Evolutionary conservation across 2,329 filamentous ascomycete species (phyloP).

Genomic region (Elsinoe arachidis): DNA sequence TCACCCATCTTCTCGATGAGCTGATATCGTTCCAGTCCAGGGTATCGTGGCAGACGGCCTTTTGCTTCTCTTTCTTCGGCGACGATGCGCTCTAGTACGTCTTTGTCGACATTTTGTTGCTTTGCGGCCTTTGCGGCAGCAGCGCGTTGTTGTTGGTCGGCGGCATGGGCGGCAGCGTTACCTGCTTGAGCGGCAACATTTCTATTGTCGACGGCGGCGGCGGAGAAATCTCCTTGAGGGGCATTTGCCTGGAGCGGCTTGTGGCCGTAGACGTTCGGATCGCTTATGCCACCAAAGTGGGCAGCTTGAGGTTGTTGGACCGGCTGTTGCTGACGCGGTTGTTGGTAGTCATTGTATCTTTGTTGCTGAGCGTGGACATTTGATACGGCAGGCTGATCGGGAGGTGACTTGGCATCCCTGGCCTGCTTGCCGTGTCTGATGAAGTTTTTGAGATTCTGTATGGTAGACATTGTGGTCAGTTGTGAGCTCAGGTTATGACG

Average conservation of each 20-base stretch:
- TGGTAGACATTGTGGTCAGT: slow-evolving; percentile 51
- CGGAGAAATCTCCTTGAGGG: slow-evolving; percentile 52
- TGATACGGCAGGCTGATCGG: slow-evolving; percentile 54
- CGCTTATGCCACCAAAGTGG: slow-evolving; percentile 39
- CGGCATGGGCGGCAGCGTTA: slow-evolving; percentile 54
- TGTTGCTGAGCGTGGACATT: slow-evolving; percentile 57
- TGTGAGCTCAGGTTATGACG: not conserved
- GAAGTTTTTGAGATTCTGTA: slow-evolving; percentile 97
- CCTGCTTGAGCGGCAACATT: slow-evolving; percentile 62
- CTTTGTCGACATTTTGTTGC: slow-evolving; percentile 45
- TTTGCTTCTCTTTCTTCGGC: slow-evolving; percentile 84
- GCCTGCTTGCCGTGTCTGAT: slow-evolving; percentile 97
- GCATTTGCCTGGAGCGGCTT: slow-evolving; percentile 42
- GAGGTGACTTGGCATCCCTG: slow-evolving; percentile 53
- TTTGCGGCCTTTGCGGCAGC: slow-evolving; percentile 28
- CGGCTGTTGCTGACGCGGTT: slow-evolving; percentile 26
- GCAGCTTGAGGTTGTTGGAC: slow-evolving; percentile 45
- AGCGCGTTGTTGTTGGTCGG: slow-evolving; percentile 53
- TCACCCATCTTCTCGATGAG: slow-evolving; percentile 97
- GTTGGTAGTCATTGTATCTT: slow-evolving; percentile 37
- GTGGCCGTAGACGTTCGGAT: slow-evolving; percentile 53
- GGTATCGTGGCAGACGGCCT: slow-evolving; percentile 77
- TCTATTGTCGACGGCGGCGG: slow-evolving; percentile 50
- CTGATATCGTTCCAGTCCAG: slow-evolving; percentile 76
- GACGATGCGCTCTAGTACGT: slow-evolving; percentile 74